A percentile compares a stretch with the other conserved stretches of the same genome.
Conservation (phyloP, 2,329 filamentous ascomycete species). For the Leptodontidium sp. region DNA sequence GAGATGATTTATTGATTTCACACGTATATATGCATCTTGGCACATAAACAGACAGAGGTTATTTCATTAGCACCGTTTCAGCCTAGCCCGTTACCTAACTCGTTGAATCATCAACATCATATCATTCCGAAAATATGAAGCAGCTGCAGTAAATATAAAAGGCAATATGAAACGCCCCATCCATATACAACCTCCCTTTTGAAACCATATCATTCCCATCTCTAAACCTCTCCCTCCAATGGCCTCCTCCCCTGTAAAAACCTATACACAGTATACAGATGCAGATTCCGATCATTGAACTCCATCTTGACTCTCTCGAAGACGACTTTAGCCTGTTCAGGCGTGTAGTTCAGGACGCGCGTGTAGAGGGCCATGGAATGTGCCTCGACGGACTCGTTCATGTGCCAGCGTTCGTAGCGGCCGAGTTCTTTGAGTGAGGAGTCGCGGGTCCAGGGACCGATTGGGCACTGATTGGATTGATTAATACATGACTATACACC, state of each 20-base stretch:
- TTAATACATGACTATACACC: background rate
- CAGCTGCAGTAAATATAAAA: background rate
- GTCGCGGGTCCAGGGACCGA: conserved; percentile 52
- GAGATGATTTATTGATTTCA: background rate
- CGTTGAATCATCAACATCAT: background rate
- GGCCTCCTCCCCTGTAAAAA: conserved; percentile 43
- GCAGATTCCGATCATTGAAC: conserved; percentile 30
- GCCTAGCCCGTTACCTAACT: background rate
- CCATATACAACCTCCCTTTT: background rate
- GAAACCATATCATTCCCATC: background rate
- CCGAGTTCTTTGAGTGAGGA: conserved; percentile 50
- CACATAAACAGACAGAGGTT: background rate
- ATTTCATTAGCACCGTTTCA: background rate
- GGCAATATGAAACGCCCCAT: background rate
- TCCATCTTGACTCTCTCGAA: conserved; percentile 28
- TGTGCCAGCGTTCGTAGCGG: conserved; percentile 29
- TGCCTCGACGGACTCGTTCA: conserved; percentile 31
- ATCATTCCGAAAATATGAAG: background rate
- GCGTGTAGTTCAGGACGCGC: conserved; percentile 26
- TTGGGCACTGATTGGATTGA: conserved; percentile 38
- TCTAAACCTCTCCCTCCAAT: conserved; percentile 2
- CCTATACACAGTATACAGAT: conserved; percentile 30
- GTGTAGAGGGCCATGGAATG: conserved; percentile 31
- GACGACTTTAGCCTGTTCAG: conserved; percentile 26
- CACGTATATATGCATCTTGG: background rate